Evolutionary conservation across 2,329 filamentous ascomycete genomes (phyloP), one percentile per base, ranked within the genome.

Genomic region (Cordyceps farinosa): DNA sequence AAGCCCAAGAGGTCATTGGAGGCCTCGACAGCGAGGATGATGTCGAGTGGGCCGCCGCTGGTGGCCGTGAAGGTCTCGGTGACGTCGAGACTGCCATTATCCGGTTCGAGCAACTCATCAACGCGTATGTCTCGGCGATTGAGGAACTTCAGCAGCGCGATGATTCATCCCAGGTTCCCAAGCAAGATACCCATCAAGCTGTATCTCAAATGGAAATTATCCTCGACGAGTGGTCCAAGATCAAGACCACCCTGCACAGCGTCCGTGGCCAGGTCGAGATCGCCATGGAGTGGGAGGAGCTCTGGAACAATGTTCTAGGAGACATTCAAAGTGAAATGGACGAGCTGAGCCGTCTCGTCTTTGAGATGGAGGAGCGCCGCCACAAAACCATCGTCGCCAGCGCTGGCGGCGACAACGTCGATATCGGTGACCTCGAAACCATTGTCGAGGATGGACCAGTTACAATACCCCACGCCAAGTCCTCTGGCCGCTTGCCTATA

Each of bases 201-300:
- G 91, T 97, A 30, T 81, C 85, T 11, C 92, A 97, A 77, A 97
- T 98, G 90, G 94, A 98, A 70, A 82, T 83, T 27, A 95, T 97
- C 64, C 80, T 97, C 65, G 82, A 82, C 42, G 91, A 93, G 70
- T 99, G 95, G 95, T 83, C 87, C 51, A 87, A 88, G 67, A 94
- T 97, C 70, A 90, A 92, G 70, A 82, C 80, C 48, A 89, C 90
- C 1, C 79, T 99, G 57, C 90, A 89, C 66, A 88, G 79, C 32
- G 90, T 97, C 62, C 96, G 96, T 73, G 85, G 85, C 54, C 94
- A 98, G 72, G 94, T 99, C 22, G 95, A 98, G 75, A 87, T 97
- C 64, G 95, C 95, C 53, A 96, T 98, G 92, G 95, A 99, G 73
- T 99, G 94, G 94, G 93, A 97, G 75, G 93, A 98, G 77, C 82